Conservation (phyloP, 331 rosid species). For the Malus hybrid region DNA sequence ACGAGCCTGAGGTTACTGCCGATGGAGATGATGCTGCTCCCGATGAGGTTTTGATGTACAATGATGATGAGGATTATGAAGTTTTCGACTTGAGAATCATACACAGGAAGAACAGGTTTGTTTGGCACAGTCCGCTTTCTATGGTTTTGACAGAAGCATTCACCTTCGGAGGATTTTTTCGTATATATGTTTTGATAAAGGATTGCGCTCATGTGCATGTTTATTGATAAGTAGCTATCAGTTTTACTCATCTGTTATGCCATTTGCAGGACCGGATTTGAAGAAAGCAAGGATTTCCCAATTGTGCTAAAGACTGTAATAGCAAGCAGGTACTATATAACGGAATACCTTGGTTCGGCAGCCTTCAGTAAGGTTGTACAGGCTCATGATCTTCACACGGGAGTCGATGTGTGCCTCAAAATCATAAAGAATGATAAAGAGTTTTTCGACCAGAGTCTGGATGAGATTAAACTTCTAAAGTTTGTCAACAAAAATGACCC, state of each 20-base stretch:
- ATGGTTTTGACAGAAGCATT: conserved; percentile 1
- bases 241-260: conserved; percentile 27
- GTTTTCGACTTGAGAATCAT: conserved; percentile 79
- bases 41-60: conserved; percentile 46
- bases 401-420: conserved; percentile 92
- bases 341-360: conserved; percentile 93
- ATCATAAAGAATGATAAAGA: conserved; percentile 97
- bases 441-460: conserved; percentile 96
- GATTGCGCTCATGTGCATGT: conserved; percentile 15
- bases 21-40: conserved; percentile 43
- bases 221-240: conserved; percentile 22
- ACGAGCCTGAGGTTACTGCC: conserved; percentile 28
- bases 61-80: conserved; percentile 51
- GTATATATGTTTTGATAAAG: conserved; percentile 17
- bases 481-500: conserved; percentile 93
- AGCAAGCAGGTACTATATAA: conserved; percentile 82
- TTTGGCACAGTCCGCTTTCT: conserved; percentile 2
- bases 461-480: conserved; percentile 93
- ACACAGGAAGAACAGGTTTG: conserved; percentile 96
- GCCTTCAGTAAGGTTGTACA: conserved; percentile 96
- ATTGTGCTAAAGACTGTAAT: conserved; percentile 73
- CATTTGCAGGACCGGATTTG: conserved; percentile 90
- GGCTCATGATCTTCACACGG: conserved; percentile 86
- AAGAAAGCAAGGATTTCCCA: conserved; percentile 89
- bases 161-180: background rate